A percentile compares a stretch with the other conserved stretches of the same genome.
Evolutionary conservation across 768 basidiomycete genomes (phyloP).

Genomic region (Amanita pseudoporphyria): DNA sequence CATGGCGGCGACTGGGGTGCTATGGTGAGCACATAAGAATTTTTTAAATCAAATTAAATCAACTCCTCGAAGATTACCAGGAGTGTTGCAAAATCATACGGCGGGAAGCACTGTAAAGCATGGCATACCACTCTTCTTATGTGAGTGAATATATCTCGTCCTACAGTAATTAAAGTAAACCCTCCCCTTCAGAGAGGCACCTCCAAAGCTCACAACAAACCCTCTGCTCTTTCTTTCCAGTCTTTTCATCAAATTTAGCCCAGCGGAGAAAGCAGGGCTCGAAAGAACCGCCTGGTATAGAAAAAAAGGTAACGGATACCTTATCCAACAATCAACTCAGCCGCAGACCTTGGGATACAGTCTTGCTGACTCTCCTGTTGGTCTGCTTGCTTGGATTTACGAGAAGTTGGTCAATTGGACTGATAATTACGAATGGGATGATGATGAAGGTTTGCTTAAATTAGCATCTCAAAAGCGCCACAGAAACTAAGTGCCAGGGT

Average conservation of each 20-base stretch:
- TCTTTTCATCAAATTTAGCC: conserved; percentile 19
- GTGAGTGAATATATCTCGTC: conserved; percentile 19
- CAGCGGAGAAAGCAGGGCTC: conserved; percentile 25
- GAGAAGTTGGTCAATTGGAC: conserved; percentile 41
- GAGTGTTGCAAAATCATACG: conserved; percentile 19
- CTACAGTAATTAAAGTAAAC: background rate
- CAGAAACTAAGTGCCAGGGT: background rate
- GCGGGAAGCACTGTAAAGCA: conserved; percentile 32
- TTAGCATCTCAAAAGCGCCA: background rate
- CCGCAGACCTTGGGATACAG: conserved; percentile 47
- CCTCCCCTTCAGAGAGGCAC: conserved; percentile 6
- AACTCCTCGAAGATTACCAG: conserved; percentile 16
- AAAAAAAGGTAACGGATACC: conserved; percentile 27
- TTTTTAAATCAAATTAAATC: conserved; percentile 1
- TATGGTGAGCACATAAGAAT: conserved; percentile 18
- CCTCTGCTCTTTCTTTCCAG: conserved; percentile 19
- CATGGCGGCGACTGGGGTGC: conserved; percentile 43
- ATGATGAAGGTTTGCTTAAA: conserved; percentile 36
- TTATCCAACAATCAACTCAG: conserved; percentile 30
- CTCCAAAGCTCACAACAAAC: conserved; percentile 15
- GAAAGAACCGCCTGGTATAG: conserved; percentile 20
- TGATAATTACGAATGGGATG: conserved; percentile 45
- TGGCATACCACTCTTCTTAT: conserved; percentile 41
- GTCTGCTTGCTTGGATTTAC: conserved; percentile 44
- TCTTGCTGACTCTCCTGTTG: conserved; percentile 48